Conservation (phyloP, 805 yeast species). For the Komagataella pseudopastoris region DNA sequence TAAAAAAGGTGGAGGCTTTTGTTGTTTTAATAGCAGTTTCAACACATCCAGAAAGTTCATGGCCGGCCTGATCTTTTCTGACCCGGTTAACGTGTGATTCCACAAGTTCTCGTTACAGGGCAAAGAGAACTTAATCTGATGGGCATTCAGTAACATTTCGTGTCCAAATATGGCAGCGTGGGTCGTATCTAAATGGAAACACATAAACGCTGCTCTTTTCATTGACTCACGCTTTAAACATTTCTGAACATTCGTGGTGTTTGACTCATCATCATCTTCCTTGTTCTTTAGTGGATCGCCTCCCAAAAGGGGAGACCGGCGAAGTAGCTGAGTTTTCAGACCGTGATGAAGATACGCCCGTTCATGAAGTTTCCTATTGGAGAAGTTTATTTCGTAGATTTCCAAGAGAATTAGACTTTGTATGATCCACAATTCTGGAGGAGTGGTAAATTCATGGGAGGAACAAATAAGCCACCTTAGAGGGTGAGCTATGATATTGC, state of each 20-base stretch:
- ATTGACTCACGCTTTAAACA: conserved; percentile 71
- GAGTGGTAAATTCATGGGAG: conserved; percentile 27
- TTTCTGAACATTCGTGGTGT: conserved; percentile 25
- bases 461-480: conserved; percentile 31
- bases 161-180: conserved; percentile 70
- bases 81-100: not conserved
- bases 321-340: conserved; percentile 32
- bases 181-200: conserved; percentile 59
- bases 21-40: conserved; percentile 25
- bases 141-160: conserved; percentile 31
- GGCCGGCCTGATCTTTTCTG: not conserved
- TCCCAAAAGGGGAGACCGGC: conserved; percentile 32
- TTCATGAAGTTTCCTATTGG: conserved; percentile 31
- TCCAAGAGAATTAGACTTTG: conserved; percentile 34
- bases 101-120: conserved; percentile 25
- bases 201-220: conserved; percentile 63
- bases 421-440: conserved; percentile 34
- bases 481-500: conserved; percentile 25
- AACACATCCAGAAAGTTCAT: conserved; percentile 15
- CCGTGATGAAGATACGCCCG: conserved; percentile 38
- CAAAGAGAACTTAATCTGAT: conserved; percentile 39
- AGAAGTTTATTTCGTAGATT: conserved; percentile 30
- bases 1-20: not conserved
- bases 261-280: conserved; percentile 13
- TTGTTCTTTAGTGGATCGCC: conserved; percentile 23